phyloP scores from a whole-genome alignment of 2,329 filamentous ascomycete genomes.

The Grosmannia penicillata region DNA sequence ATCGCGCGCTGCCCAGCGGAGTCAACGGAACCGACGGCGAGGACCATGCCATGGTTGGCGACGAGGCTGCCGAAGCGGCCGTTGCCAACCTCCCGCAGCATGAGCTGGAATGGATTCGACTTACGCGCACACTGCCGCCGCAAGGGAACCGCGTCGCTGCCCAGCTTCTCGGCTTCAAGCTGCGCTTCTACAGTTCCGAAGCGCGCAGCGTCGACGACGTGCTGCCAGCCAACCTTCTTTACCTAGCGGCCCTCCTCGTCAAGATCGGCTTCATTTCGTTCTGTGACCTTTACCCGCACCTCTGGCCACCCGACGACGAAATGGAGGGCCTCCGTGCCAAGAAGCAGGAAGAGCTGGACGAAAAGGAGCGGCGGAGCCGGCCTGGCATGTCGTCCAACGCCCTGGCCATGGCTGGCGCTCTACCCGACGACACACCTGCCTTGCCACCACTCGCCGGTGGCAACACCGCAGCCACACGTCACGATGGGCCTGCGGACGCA shows the following conservation, averaged over 20 bases:
- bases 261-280: constrained; percentile 96
- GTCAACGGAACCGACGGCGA: neutral
- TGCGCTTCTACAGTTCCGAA: constrained; percentile 81
- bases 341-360: constrained; percentile 60
- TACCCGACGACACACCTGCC: constrained; percentile 62
- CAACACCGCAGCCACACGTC: constrained; percentile 31
- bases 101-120: constrained; percentile 59
- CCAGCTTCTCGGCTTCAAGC: constrained; percentile 90
- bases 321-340: constrained; percentile 64
- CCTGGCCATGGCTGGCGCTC: constrained; percentile 69
- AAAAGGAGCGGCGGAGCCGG: constrained; percentile 57
- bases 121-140: constrained; percentile 70
- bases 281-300: constrained; percentile 77
- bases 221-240: constrained; percentile 83
- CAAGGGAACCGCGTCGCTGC: constrained; percentile 82
- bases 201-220: constrained; percentile 58
- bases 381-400: constrained; percentile 68
- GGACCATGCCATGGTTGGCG: constrained; percentile 21
- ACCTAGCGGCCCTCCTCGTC: constrained; percentile 79
- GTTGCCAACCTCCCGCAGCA: constrained; percentile 30
- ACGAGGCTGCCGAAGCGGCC: constrained; percentile 30
- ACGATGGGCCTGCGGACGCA: constrained; percentile 23
- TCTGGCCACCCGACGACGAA: constrained; percentile 69
- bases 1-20: constrained; percentile 6
- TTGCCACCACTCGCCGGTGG: neutral